Evolutionary conservation across 2,329 filamentous ascomycete species (phyloP), one percentile per base, ranked within the genome.

Genomic region (Periglandula ipomoeae): DNA sequence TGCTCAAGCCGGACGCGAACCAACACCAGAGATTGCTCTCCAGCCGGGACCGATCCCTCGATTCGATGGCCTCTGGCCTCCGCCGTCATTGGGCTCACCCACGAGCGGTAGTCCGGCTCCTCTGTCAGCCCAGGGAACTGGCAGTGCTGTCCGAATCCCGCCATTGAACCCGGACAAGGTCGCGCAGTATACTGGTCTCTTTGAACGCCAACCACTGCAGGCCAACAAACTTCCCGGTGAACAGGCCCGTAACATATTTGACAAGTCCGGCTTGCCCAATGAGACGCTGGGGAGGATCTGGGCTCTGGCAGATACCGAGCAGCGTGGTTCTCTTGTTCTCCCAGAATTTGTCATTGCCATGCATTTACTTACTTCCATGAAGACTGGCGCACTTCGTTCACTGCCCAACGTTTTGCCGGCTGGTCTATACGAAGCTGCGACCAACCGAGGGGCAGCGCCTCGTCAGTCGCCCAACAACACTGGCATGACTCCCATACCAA

Each of bases 301-400:
- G 93, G 89, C 87, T 59, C 76, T 98, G 52, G 86, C 90, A 20
- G 93, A 98, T 64, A 93, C 89, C 0, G 90, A 96, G 67, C 89
- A 95, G 68, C 82, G 90, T 47, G 93, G 93, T 45, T 82, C 85
- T 27, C 75, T 98, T 32, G 86, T 90, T 50, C 76, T 84, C 58
- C 91, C 89, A 13, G 93, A 97, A 60, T 98, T 98, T 64, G 87
- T 95, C 62, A 94, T 98, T 61, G 93, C 93, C 41, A 98, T 98
- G 93, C 93, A 98, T 66, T 74, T 98, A 52, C 76, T 98, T 53
- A 91, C 89, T 13, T 95, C 89, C 11, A 89, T 88, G 70, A 95
- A 95, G 73, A 85, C 83, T 11, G 87, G 89, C 20, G 76, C 82
- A 26, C 77, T 98, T 65, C 83, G 88, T 54, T 82, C 79, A 19